Conservation (phyloP, 768 basidiomycete species). For the Gymnopilus junonius region DNA sequence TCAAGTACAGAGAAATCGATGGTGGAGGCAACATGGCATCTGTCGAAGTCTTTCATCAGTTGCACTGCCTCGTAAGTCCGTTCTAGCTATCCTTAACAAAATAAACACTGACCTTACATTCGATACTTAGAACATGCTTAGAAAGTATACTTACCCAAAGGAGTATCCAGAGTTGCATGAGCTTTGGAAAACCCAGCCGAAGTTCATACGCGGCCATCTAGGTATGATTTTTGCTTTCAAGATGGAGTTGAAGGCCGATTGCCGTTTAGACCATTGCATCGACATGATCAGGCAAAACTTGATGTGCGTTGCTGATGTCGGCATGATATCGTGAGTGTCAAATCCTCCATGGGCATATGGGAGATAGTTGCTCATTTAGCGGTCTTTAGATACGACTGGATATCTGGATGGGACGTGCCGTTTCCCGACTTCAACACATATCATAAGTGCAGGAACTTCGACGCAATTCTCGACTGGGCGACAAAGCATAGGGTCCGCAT, state of each 20-base stretch:
- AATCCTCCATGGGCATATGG: background rate
- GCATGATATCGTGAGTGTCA: background rate
- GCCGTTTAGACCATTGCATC: conserved; percentile 2
- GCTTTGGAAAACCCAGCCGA: background rate
- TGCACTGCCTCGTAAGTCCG: conserved; percentile 4
- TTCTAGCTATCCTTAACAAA: background rate
- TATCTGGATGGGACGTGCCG: background rate
- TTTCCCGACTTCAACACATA: conserved; percentile 10
- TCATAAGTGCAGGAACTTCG: conserved; percentile 7
- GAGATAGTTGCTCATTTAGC: background rate
- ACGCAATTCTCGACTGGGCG: conserved; percentile 3
- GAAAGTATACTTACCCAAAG: conserved; percentile 7
- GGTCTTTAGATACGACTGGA: background rate
- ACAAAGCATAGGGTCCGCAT: background rate
- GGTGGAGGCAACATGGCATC: conserved; percentile 9
- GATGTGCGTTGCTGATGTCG: conserved; percentile 8
- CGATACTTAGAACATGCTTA: background rate
- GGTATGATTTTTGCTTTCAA: background rate
- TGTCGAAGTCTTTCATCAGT: conserved; percentile 5
- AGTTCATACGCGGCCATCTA: conserved; percentile 3
- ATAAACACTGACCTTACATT: background rate
- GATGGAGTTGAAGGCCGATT: background rate
- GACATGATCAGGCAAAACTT: conserved; percentile 9
- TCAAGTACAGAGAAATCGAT: conserved; percentile 4
- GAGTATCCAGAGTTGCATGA: background rate